Evolutionary conservation across 202 grass and related monocot species (phyloP), one percentile per base, ranked within the genome.

Genomic region (Bolboschoenoplectus hybrid): DNA sequence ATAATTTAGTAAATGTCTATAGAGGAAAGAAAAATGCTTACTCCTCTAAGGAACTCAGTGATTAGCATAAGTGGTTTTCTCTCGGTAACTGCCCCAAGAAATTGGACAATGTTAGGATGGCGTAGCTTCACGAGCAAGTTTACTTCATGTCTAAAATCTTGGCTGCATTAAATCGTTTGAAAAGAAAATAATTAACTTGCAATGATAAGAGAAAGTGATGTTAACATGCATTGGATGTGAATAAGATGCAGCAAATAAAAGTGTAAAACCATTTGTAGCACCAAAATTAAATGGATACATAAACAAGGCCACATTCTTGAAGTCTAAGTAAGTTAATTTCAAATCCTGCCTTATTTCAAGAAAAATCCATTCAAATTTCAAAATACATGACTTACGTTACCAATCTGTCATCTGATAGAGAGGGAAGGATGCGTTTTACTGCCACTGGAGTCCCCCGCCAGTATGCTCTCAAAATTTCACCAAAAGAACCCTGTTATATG

Each of bases 81-180:
- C 82, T 99, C 93, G 13, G 97, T 99, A 34, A 96, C 97, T 85
- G 97, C 97, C 82, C 97, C 97, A 90, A 99, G 97, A 87, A 99
- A 99, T 85, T 99, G 97, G 58, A 99, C 97, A 84, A 99, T 91
- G 89, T 99, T 99, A 86, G 97, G 97, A 94, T 99, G 97, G 35
- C 97, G 91, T 82, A 99, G 85, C 83, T 99, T 99, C 87, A 99
- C 94, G 3, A 99, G 89, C 83, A 99, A 88, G 83, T 97, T 99
- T 55, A 99, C 97, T 90, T 99, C 97, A 87, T 99, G 97, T 81
- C 94, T 94, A 87, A 99, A 99, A 90, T 99, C 97, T 86, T 97
- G 97, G 75, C 97, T 99, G 96, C 62, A 91, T 73, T 67, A 76
- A 80, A 80, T 74, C 16, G 62, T 19, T 78, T 67, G n/a, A 61